These are phyloP conservation scores for Colletotrichum agaves DNA, from an alignment of 2,329 filamentous ascomycete genomes.

Conservation along the genomic window DNA sequence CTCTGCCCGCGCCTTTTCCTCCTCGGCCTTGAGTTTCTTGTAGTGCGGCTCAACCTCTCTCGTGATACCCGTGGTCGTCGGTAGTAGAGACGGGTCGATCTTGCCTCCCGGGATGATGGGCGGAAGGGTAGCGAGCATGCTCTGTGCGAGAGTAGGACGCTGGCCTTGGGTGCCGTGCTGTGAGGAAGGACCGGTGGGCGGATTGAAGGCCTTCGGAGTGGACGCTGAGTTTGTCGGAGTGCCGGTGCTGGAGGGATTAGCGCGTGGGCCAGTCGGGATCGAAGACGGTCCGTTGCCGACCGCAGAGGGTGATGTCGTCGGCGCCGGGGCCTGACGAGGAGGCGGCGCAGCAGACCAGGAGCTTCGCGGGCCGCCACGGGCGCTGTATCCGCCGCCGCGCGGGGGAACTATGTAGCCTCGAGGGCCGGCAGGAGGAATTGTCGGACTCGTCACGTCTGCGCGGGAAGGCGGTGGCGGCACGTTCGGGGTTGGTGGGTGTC, in stretches of 20 bases:
- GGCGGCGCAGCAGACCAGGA: conserved; percentile 50
- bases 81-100: conserved; percentile 58
- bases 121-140: conserved; percentile 61
- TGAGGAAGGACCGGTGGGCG: conserved; percentile 64
- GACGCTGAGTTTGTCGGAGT: conserved; percentile 51
- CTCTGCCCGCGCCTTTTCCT: conserved; percentile 66
- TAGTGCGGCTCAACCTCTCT: conserved; percentile 66
- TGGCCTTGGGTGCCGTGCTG: conserved; percentile 47
- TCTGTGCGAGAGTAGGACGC: conserved; percentile 62
- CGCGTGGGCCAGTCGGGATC: conserved; percentile 62
- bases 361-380: conserved; percentile 60
- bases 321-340: conserved; percentile 45
- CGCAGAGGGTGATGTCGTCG: conserved; percentile 53
- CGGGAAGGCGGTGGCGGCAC: conserved; percentile 45
- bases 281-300: conserved; percentile 48
- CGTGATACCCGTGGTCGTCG: conserved; percentile 57
- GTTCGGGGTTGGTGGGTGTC: conserved; percentile 49
- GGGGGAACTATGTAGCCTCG: conserved; percentile 61
- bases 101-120: conserved; percentile 65
- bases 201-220: conserved; percentile 62
- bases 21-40: conserved; percentile 65
- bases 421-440: conserved; percentile 64
- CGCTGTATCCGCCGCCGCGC: conserved; percentile 55
- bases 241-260: conserved; percentile 45
- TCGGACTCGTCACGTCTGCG: conserved; percentile 56